These are phyloP conservation scores for Phanerodontia chrysosporium DNA, from an alignment of 768 basidiomycete species.

Conservation along the genomic window DNA sequence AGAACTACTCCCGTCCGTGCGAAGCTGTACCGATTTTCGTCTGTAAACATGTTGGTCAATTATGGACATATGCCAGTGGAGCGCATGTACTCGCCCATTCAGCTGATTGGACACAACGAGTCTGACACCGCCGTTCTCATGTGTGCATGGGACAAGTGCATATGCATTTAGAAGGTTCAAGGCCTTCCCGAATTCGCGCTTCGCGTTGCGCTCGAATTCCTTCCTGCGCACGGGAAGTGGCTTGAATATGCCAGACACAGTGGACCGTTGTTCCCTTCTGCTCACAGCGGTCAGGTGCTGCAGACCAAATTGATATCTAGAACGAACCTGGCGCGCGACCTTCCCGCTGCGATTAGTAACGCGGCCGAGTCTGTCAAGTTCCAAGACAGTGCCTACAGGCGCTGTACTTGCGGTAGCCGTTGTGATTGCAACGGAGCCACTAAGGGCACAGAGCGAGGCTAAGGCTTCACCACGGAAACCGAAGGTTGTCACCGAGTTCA, in stretches of 20 bases:
- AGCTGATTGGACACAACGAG: conserved; percentile 67
- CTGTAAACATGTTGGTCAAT: conserved; percentile 28
- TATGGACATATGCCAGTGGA: not conserved
- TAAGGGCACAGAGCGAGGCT: conserved; percentile 85
- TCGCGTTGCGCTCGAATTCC: conserved; percentile 84
- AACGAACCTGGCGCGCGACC: conserved; percentile 69
- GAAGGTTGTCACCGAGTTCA: conserved; percentile 72
- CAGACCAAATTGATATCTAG: not conserved
- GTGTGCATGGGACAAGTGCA: conserved; percentile 76
- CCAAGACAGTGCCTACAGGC: conserved; percentile 78
- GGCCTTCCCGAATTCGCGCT: conserved; percentile 86
- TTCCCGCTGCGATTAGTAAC: conserved; percentile 48
- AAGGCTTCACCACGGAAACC: conserved; percentile 97
- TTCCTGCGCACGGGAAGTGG: conserved; percentile 88
- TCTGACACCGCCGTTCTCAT: conserved; percentile 56
- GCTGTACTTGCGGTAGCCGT: conserved; percentile 70
- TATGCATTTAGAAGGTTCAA: conserved; percentile 82
- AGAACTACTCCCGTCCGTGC: conserved; percentile 64
- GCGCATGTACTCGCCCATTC: conserved; percentile 58
- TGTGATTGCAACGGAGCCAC: conserved; percentile 61
- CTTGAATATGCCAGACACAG: conserved; percentile 66
- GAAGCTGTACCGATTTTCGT: conserved; percentile 63
- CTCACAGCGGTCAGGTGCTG: not conserved
- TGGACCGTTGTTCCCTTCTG: conserved; percentile 85
- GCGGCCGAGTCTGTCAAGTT: conserved; percentile 64